A percentile compares a stretch with the other conserved stretches of the same genome.
Evolutionary conservation across 352 stramenopile species (phyloP).

Genomic region (Globisporangium ultimum): DNA sequence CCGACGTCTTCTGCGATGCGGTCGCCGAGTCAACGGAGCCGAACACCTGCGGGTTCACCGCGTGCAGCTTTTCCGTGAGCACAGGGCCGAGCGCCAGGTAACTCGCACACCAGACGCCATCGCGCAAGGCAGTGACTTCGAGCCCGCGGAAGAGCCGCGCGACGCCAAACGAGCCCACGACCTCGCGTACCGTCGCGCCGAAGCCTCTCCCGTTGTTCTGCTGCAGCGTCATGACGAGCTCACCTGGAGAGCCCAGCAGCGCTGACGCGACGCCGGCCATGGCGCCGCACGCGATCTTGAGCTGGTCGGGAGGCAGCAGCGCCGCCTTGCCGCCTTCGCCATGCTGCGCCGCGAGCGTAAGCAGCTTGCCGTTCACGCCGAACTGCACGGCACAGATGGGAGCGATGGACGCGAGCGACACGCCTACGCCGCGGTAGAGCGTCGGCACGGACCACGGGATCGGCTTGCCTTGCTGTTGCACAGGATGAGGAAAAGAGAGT

Average conservation of each 20-base stretch:
- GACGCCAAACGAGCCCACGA: constrained; percentile 42
- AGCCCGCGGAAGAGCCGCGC: constrained; percentile 58
- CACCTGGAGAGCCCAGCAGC: constrained; percentile 59
- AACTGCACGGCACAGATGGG: constrained; percentile 82
- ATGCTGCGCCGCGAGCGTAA: constrained; percentile 22
- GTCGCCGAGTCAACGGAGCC: constrained; percentile 43
- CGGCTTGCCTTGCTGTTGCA: constrained; percentile 49
- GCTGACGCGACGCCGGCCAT: constrained; percentile 62
- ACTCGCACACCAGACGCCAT: constrained; percentile 72
- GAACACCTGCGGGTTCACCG: constrained; percentile 45
- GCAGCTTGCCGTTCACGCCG: constrained; percentile 65
- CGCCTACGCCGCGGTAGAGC: constrained; percentile 76
- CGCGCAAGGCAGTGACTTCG: constrained; percentile 54
- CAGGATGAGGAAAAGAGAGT: neutral
- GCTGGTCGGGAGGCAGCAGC: constrained; percentile 28
- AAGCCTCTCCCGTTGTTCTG: constrained; percentile 80
- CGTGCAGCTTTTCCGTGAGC: constrained; percentile 63
- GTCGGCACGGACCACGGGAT: constrained; percentile 58
- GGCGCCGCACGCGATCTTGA: constrained; percentile 62
- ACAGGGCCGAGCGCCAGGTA: constrained; percentile 77
- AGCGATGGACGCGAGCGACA: constrained; percentile 75
- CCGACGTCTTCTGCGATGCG: constrained; percentile 57
- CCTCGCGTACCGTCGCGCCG: constrained; percentile 47
- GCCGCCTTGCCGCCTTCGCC: constrained; percentile 1
- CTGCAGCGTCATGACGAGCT: constrained; percentile 87